Base-by-base conservation (phyloP, 2,329 filamentous ascomycete species). In the Epichloe sylvatica region DNA sequence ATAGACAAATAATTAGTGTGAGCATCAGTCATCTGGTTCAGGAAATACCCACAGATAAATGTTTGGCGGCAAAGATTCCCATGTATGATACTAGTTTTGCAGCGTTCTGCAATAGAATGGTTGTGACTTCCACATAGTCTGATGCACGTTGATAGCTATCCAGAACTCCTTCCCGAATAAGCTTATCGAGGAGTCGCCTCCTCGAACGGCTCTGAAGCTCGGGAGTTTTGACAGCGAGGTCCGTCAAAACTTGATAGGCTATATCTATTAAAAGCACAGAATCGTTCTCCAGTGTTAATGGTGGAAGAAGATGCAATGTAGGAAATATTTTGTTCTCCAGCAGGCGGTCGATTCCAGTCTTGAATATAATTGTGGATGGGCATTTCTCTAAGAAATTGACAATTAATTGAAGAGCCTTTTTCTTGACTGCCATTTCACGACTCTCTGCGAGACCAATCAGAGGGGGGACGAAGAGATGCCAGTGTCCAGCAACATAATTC, bases 221-320 rank as follows among this genome's bases (percentile, higher is more conserved):
- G 17, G 59, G 44, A 19, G 62, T 54, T 7, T 58, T 46, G 45
- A 59, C 54, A 21, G 62, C 75, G 5, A 95, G 72, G 0, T 68
- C 67, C 17, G 84, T 66, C 3, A 94, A 70, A 2, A 81, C 80
- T 7, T 75, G 71, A 55, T 89, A 94, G 0, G 84, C 80, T 6
- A 74, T 71, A 5, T 64, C 60, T 1, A 95, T 73, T 3, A 96
- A 67, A 1, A 61, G 59, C 2, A 84, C 60, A 4, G 85, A 85
- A 50, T 92, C 84, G 0, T 73, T 62, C 58, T 86, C 83, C 0
- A 85, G 80, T 0, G 87, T 95, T 40, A 94, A 69, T 12, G 75
- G 79, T 0, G 91, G 90, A 5, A 95, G 72, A 57, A 81, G 86
- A 7, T 83, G 73, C n/a, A 95, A 74, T 36, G 81, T 80, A 0